Base-by-base conservation (phyloP, 257 asterid genomes). In the Nyctanthes arbortristis region DNA sequence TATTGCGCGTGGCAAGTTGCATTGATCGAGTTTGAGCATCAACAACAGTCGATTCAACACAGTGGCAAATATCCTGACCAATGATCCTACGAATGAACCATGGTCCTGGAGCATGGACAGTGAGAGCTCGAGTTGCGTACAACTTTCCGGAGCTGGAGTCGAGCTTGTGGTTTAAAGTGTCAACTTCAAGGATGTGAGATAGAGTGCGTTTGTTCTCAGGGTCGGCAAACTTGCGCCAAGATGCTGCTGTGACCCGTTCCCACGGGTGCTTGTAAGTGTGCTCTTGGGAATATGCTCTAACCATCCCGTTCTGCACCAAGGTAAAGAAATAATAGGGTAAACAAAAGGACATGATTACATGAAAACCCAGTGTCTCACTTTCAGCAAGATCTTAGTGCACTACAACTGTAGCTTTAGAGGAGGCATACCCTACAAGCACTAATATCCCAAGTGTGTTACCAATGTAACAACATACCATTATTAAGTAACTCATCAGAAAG, bases 71-170 rank as follows among this genome's bases (percentile, higher is more conserved):
- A 66, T 91, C 96, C 74, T 94, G 97, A 31, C 99, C 92, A 28
- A 91, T 74, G 60, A 94, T 85, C 76, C 82, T 94, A 27, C 88
- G 88, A 30, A 94, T 33, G 69, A 94, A 91, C 99, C 99, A 91
- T n/a, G 96, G 99, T 7, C 97, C 99, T 0, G 99, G 99, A 33
- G 96, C 95, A 66, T 89, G 96, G 27, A 94, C 80, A 10, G 96
- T 89, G 68, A 91, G 61, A 12, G 95, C 99, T 22, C 99, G 90
- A 47, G 97, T 91, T 0, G 95, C 88, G 84, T 87, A 73, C 20
- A 94, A 82, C 82, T 81, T 94, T 20, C 99, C 97, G 1, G 88
- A 68, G 28, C 16, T 24, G 3, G 88, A 60, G 49, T 91, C 97
- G 1, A 94, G 89, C 79, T 67, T 91, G 87, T 82, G 92, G 85